Evolutionary conservation across 768 basidiomycete species (phyloP).

Genomic region (Pholiota molesta): DNA sequence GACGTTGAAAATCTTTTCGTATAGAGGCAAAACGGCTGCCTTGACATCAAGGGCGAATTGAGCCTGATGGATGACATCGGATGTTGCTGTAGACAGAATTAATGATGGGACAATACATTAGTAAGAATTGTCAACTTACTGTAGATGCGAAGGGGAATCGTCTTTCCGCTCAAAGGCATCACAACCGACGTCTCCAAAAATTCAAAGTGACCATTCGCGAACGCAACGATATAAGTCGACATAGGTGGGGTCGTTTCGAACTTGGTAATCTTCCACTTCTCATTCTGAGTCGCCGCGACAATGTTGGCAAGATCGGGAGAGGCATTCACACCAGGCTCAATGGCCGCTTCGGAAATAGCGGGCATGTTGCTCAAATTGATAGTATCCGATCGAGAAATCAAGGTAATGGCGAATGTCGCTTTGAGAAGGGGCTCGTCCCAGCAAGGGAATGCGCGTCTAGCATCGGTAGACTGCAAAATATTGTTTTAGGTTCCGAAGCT

Average conservation of each 20-base stretch:
- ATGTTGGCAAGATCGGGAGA: slow-evolving; percentile 39
- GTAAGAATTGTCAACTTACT: slow-evolving; percentile 40
- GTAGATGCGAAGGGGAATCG: slow-evolving; percentile 84
- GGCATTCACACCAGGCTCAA: slow-evolving; percentile 34
- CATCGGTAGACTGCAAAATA: slow-evolving; percentile 71
- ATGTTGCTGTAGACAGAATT: slow-evolving; percentile 55
- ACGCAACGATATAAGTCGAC: slow-evolving; percentile 90
- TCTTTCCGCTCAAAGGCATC: slow-evolving; percentile 80
- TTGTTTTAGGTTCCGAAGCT: neutral
- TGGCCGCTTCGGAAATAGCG: slow-evolving; percentile 58
- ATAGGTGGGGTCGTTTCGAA: slow-evolving; percentile 85
- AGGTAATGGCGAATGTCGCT: slow-evolving; percentile 74
- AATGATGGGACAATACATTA: slow-evolving; percentile 3
- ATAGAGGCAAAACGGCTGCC: slow-evolving; percentile 79
- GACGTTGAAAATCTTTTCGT: slow-evolving; percentile 91
- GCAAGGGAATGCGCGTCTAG: slow-evolving; percentile 81
- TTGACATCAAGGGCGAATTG: slow-evolving; percentile 90
- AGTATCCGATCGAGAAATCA: slow-evolving; percentile 78
- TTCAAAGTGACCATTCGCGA: slow-evolving; percentile 80
- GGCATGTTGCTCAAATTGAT: slow-evolving; percentile 90
- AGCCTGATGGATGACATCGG: slow-evolving; percentile 81
- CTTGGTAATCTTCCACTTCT: slow-evolving; percentile 78
- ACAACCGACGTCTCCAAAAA: slow-evolving; percentile 74
- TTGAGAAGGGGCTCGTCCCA: slow-evolving; percentile 96
- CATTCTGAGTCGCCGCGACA: slow-evolving; percentile 41